A percentile compares a stretch with the other conserved stretches of the same genome.
Evolutionary conservation across 345 rosid species (phyloP).

Genomic region (Moricandia moricandioides): DNA sequence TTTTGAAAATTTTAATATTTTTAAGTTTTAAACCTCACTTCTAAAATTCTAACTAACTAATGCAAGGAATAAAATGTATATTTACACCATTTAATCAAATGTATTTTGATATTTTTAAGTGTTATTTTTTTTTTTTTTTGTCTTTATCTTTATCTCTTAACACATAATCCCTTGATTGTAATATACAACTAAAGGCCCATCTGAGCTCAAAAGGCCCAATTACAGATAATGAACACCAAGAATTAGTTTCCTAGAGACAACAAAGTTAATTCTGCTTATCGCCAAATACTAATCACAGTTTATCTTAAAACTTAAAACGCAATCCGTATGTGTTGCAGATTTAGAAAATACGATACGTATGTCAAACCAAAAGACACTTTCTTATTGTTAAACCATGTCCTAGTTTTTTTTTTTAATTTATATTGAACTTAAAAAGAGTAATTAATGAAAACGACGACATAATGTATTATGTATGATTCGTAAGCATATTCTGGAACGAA

Average conservation of each 20-base stretch:
- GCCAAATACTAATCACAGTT: neutral
- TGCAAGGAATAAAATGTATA: too few relatives aligned
- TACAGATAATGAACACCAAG: neutral
- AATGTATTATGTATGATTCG: neutral
- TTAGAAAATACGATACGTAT: neutral
- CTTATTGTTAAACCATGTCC: neutral
- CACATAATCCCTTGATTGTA: too few relatives aligned
- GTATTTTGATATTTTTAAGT: too few relatives aligned
- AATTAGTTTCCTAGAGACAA: too few relatives aligned
- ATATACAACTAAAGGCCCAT: neutral
- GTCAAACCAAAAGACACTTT: neutral
- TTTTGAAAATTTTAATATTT: too few relatives aligned
- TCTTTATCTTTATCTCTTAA: too few relatives aligned
- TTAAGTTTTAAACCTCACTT: too few relatives aligned
- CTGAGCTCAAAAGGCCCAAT: neutral
- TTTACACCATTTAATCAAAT: too few relatives aligned
- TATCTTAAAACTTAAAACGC: neutral
- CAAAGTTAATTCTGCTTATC: too few relatives aligned
- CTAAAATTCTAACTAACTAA: too few relatives aligned
- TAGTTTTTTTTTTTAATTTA: neutral
- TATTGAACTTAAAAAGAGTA: neutral
- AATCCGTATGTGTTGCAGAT: neutral
- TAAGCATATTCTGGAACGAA: constrained; percentile 23
- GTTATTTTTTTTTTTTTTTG: too few relatives aligned
- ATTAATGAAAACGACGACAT: constrained; percentile 4